Conservation (phyloP, 805 yeast species). For the Isabelozyma heimii region DNA sequence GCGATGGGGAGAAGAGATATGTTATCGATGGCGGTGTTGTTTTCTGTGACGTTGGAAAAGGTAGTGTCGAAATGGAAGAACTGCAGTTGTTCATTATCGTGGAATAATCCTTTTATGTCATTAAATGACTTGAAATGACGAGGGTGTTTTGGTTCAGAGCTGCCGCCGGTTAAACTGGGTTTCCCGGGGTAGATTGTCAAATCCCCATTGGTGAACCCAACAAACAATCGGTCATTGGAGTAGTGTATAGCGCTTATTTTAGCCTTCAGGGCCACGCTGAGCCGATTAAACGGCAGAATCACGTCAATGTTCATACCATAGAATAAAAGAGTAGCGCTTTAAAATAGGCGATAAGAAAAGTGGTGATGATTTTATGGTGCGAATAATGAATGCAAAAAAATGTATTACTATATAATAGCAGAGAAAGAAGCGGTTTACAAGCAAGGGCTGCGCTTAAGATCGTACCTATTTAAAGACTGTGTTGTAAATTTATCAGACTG, state of each 20-base stretch:
- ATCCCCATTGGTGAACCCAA: constrained; percentile 38
- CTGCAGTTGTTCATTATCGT: constrained; percentile 15
- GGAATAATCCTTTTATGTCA: constrained; percentile 18
- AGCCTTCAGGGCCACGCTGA: constrained; percentile 20
- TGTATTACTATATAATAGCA: too few relatives aligned
- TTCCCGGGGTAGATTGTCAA: constrained; percentile 21
- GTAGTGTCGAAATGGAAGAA: constrained; percentile 16
- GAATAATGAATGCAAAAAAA: neutral
- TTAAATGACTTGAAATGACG: constrained; percentile 18
- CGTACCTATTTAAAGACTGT: too few relatives aligned
- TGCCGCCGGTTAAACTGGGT: constrained; percentile 1
- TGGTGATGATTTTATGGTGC: neutral
- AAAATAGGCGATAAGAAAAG: neutral
- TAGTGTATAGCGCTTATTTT: constrained; percentile 23
- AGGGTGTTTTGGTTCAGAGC: constrained; percentile 7
- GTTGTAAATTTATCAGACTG: constrained; percentile 10
- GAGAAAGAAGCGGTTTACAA: too few relatives aligned
- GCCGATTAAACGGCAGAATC: constrained; percentile 33
- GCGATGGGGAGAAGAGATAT: constrained; percentile 12
- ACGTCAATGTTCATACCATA: constrained; percentile 35
- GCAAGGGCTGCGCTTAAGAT: too few relatives aligned
- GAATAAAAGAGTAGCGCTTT: neutral
- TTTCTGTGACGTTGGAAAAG: constrained; percentile 16
- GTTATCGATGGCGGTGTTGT: constrained; percentile 14
- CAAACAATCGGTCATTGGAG: constrained; percentile 16